Percentiles rank a stretch among this genome's conserved stretches.
Evolutionary conservation across 176 grass and related monocot genomes (phyloP).

Genomic region (Juncus inflexus): DNA sequence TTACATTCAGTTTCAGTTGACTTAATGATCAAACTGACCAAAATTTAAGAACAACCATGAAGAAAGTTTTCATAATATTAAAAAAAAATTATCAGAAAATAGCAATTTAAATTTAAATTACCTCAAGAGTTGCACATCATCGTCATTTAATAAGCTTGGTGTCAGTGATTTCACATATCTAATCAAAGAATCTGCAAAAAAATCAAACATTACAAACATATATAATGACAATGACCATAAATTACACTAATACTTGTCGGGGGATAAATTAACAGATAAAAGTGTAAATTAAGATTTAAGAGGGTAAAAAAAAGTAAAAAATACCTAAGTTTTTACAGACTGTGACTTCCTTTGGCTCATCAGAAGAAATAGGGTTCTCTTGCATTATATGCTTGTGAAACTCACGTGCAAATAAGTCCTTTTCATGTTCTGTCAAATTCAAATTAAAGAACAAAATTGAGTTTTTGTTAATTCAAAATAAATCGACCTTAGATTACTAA

Average conservation of each 20-base stretch:
- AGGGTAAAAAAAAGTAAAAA: constrained; percentile 14
- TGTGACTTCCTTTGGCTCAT: constrained; percentile 33
- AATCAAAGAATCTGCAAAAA: constrained; percentile 69
- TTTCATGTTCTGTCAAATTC: constrained; percentile 79
- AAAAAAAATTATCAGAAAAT: constrained; percentile 8
- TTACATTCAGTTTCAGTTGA: neutral
- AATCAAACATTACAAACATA: constrained; percentile 25
- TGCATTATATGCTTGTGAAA: constrained; percentile 60
- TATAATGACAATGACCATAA: neutral
- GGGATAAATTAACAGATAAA: constrained; percentile 29
- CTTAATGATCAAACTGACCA: too few relatives aligned
- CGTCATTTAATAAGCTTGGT: constrained; percentile 72
- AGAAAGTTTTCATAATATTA: neutral
- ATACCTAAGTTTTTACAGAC: constrained; percentile 85
- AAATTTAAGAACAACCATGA: too few relatives aligned
- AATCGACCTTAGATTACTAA: too few relatives aligned
- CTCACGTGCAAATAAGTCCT: constrained; percentile 85
- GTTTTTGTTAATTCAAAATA: too few relatives aligned
- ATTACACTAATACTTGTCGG: neutral
- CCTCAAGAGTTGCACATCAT: constrained; percentile 85
- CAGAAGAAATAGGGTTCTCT: constrained; percentile 38
- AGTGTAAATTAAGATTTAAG: constrained; percentile 7
- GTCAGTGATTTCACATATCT: constrained; percentile 74
- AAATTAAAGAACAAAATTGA: constrained; percentile 9
- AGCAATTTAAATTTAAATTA: constrained; percentile 33